Evolutionary conservation across 2,329 filamentous ascomycete species (phyloP).

Genomic region (Sordariomycetes sp.): DNA sequence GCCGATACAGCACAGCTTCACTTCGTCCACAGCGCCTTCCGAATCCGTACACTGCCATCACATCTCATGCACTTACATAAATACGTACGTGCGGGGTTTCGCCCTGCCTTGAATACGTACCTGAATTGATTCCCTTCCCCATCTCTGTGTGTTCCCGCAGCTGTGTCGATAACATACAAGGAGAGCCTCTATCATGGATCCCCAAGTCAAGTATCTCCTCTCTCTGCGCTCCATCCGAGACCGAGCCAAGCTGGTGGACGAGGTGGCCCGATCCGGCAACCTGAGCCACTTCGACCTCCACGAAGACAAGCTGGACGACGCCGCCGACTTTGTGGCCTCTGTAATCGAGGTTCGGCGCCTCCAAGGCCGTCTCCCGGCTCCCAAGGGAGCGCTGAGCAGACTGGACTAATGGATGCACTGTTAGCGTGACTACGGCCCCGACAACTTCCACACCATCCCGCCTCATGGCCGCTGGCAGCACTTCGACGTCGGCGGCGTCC

Average conservation of each 20-base stretch:
- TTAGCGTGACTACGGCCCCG: slow-evolving; percentile 40
- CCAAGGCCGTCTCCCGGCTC: background rate
- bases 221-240: slow-evolving; percentile 24
- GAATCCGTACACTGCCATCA: too few relatives aligned
- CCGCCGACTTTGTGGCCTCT: slow-evolving; percentile 28
- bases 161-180: background rate
- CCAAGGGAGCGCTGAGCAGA: too few relatives aligned
- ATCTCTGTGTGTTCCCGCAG: background rate
- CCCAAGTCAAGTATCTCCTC: slow-evolving; percentile 19
- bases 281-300: slow-evolving; percentile 31
- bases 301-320: slow-evolving; percentile 21
- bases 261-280: slow-evolving; percentile 23
- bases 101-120: background rate
- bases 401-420: background rate
- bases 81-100: background rate
- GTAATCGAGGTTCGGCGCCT: slow-evolving; percentile 26
- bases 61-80: background rate
- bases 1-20: too few relatives aligned
- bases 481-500: slow-evolving; percentile 44
- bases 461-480: slow-evolving; percentile 53
- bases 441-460: slow-evolving; percentile 32
- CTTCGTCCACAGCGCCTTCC: too few relatives aligned
- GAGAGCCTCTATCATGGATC: background rate
- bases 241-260: slow-evolving; percentile 18
- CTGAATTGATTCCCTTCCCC: background rate